Conservation (phyloP, 305 asterid genomes). For the Solanum hybrid region DNA sequence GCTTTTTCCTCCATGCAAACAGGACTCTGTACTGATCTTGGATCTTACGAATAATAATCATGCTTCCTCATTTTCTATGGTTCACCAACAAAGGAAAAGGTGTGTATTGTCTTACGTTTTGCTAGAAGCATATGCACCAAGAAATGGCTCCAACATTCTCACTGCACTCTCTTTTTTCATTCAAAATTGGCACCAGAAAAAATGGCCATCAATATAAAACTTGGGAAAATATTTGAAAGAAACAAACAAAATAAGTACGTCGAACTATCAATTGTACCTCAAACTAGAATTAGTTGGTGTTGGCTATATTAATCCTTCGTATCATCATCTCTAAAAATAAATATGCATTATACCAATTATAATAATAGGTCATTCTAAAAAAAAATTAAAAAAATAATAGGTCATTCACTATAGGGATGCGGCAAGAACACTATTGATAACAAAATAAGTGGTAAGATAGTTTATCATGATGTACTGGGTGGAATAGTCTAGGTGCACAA, state of each 20-base stretch:
- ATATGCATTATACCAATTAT: neutral
- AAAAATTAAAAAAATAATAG: no score
- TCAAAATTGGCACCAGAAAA: neutral
- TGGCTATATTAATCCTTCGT: neutral
- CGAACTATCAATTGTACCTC: neutral
- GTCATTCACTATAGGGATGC: neutral
- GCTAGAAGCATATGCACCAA: neutral
- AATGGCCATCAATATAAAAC: neutral
- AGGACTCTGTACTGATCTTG: conserved; percentile 84
- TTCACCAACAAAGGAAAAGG: conserved; percentile 85
- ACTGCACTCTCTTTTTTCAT: neutral
- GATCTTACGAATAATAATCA: conserved; percentile 66
- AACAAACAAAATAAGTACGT: neutral
- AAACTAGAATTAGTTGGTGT: neutral
- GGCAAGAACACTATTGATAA: neutral
- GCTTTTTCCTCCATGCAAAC: conserved; percentile 19
- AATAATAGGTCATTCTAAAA: neutral
- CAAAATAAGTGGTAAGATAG: neutral
- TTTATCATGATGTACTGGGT: neutral
- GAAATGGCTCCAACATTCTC: neutral
- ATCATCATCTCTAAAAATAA: neutral
- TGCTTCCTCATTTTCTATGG: conserved; percentile 93
- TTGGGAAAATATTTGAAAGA: neutral
- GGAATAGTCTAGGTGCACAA: neutral
- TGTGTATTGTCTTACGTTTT: conserved; percentile 7